A percentile compares a stretch with the other conserved stretches of the same genome.
Conservation (phyloP, 2,329 filamentous ascomycete species). For the Shiraia bambusicola region DNA sequence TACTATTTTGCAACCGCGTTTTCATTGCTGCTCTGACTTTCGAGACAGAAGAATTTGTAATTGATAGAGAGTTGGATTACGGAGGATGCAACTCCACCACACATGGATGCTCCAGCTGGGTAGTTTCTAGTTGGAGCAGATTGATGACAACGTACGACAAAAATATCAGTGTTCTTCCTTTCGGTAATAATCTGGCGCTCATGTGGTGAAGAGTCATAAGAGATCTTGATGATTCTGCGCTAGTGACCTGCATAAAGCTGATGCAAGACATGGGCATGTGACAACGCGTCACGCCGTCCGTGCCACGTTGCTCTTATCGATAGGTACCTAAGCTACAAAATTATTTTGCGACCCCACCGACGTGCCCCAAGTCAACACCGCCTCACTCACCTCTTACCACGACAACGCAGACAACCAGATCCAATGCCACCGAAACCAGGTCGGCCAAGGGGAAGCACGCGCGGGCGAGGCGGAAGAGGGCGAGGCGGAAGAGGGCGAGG, state of each 20-base stretch:
- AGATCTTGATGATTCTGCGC: slow-evolving; percentile 1
- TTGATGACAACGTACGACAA: slow-evolving; percentile 6
- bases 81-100: neutral
- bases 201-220: slow-evolving; percentile 1
- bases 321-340: slow-evolving; percentile 27
- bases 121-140: neutral
- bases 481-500: slow-evolving; percentile 22
- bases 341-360: slow-evolving; percentile 17
- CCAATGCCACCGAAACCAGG: slow-evolving; percentile 38
- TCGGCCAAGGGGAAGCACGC: slow-evolving; percentile 22
- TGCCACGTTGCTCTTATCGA: slow-evolving; percentile 27
- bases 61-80: slow-evolving; percentile 22
- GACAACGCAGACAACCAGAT: neutral
- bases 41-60: slow-evolving; percentile 25
- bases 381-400: neutral
- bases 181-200: neutral
- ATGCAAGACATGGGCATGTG: slow-evolving; percentile 15
- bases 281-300: slow-evolving; percentile 18
- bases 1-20: slow-evolving; percentile 32
- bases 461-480: slow-evolving; percentile 21
- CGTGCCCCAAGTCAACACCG: slow-evolving; percentile 3
- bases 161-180: slow-evolving; percentile 23
- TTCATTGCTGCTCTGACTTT: slow-evolving; percentile 5
- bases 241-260: neutral
- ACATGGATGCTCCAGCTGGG: neutral